These are phyloP conservation scores for Ophiocordyceps sinensis DNA, from an alignment of 2,329 filamentous ascomycete species.

Conservation along the genomic window DNA sequence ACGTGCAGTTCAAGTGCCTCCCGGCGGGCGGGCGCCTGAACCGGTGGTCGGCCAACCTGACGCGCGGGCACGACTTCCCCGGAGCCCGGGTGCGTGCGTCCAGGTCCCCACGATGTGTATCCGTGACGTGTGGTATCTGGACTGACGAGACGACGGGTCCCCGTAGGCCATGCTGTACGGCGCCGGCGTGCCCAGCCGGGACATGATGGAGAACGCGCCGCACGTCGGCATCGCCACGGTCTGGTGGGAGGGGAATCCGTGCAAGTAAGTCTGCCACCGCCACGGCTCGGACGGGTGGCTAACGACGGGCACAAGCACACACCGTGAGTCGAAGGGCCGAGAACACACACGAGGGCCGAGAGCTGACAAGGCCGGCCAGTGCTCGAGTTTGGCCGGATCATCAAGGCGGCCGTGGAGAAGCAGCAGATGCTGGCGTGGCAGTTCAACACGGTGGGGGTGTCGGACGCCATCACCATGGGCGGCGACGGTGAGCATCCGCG, in stretches of 20 bases:
- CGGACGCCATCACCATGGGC: constrained; percentile 91
- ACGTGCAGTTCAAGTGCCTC: constrained; percentile 36
- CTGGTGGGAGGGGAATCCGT: constrained; percentile 97
- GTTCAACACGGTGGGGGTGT: constrained; percentile 80
- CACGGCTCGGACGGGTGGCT: too few relatives aligned
- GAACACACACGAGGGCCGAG: too few relatives aligned
- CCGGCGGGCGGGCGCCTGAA: constrained; percentile 51
- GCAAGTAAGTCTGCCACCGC: constrained; percentile 60
- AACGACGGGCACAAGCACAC: too few relatives aligned
- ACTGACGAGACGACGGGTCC: too few relatives aligned
- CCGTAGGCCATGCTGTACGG: constrained; percentile 86
- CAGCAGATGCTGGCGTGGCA: constrained; percentile 89
- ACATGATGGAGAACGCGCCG: constrained; percentile 79
- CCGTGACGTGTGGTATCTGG: not conserved
- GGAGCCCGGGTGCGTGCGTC: constrained; percentile 56
- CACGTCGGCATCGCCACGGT: constrained; percentile 86
- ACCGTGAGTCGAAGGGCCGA: too few relatives aligned
- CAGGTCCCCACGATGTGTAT: too few relatives aligned
- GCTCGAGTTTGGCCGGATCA: constrained; percentile 47
- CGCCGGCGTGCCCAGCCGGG: constrained; percentile 68
- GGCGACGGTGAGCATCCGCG: constrained; percentile 80
- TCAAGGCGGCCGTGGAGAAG: constrained; percentile 68
- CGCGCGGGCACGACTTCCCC: constrained; percentile 76
- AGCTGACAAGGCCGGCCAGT: too few relatives aligned
- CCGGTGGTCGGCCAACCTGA: constrained; percentile 72